These are phyloP conservation scores for Calycina herbarum DNA, from an alignment of 2,329 filamentous ascomycete species.

Conservation along the genomic window DNA sequence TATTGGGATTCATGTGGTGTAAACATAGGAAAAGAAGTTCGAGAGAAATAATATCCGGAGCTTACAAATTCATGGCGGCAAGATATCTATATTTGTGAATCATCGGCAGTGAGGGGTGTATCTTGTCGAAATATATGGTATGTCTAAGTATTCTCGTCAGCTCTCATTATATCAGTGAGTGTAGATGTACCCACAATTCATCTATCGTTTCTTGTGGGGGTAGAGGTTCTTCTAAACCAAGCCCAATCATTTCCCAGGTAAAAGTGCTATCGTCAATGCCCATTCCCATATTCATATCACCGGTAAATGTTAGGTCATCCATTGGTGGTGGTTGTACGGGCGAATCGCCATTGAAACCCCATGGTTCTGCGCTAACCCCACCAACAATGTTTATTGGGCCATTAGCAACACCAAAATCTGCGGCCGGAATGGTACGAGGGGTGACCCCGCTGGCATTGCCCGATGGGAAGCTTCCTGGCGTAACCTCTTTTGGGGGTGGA, in stretches of 20 bases:
- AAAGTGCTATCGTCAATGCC: slow-evolving; percentile 56
- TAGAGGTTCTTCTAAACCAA: slow-evolving; percentile 69
- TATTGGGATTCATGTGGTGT: background rate
- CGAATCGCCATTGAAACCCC: slow-evolving; percentile 55
- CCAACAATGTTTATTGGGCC: slow-evolving; percentile 48
- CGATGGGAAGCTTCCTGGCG: slow-evolving; percentile 25
- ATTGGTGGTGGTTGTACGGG: slow-evolving; percentile 46
- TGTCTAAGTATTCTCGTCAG: slow-evolving; percentile 50
- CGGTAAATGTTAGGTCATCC: slow-evolving; percentile 60
- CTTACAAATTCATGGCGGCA: slow-evolving; percentile 79
- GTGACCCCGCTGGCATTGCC: slow-evolving; percentile 27
- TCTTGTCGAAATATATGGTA: slow-evolving; percentile 85
- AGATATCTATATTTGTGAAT: slow-evolving; percentile 87
- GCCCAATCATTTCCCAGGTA: slow-evolving; percentile 78
- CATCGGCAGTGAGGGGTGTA: slow-evolving; percentile 83
- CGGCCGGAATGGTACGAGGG: slow-evolving; percentile 31
- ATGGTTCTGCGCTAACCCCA: slow-evolving; percentile 53
- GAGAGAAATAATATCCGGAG: background rate
- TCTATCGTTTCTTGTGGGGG: slow-evolving; percentile 71
- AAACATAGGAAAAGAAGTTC: background rate
- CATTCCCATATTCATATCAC: slow-evolving; percentile 47
- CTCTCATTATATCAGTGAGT: background rate
- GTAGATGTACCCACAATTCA: slow-evolving; percentile 63
- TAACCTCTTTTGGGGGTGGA: slow-evolving; percentile 22
- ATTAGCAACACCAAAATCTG: slow-evolving; percentile 47